phyloP scores from a whole-genome alignment of 164 flowering plant genomes.

The Berberis thunbergii region DNA sequence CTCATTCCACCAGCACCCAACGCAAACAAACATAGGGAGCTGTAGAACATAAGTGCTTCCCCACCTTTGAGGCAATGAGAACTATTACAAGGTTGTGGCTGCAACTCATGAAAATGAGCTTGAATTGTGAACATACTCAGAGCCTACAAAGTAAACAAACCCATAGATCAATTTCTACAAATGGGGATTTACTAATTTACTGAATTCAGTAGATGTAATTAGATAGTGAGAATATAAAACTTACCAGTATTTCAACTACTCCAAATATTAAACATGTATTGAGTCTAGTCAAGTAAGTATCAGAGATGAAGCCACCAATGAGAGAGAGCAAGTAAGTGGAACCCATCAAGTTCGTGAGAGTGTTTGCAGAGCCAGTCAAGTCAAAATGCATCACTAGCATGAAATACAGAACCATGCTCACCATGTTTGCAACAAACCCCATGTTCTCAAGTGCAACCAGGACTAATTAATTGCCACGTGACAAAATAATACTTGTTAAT shows the following conservation, averaged over 20 bases:
- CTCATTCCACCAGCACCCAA: conserved; percentile 31
- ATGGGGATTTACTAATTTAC: no score
- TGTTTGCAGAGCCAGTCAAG: conserved; percentile 32
- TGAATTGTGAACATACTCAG: conserved; percentile 27
- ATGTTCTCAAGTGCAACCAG: conserved; percentile 43
- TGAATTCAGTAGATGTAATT: no score
- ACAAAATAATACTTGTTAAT: no score
- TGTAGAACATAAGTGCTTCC: conserved; percentile 19
- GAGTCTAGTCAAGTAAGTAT: conserved; percentile 39
- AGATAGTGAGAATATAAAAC: neutral
- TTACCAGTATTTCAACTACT: conserved; percentile 38
- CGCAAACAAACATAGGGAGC: conserved; percentile 24
- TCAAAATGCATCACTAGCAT: conserved; percentile 33
- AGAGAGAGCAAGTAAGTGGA: conserved; percentile 45
- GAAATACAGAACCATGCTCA: conserved; percentile 44
- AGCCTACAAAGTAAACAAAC: conserved; percentile 21
- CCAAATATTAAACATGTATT: conserved; percentile 41
- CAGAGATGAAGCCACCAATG: conserved; percentile 59
- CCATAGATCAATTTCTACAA: neutral
- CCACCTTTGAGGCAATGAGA: conserved; percentile 21
- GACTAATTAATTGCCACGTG: conserved; percentile 11
- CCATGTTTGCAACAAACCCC: conserved; percentile 57
- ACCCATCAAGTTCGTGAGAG: conserved; percentile 56
- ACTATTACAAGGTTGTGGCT: conserved; percentile 14
- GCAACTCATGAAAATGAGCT: conserved; percentile 22